Evolutionary conservation across 225 moss, liverwort and hornwort species (phyloP), one percentile per base, ranked within the genome.

Genomic region (Bryum argenteum): DNA sequence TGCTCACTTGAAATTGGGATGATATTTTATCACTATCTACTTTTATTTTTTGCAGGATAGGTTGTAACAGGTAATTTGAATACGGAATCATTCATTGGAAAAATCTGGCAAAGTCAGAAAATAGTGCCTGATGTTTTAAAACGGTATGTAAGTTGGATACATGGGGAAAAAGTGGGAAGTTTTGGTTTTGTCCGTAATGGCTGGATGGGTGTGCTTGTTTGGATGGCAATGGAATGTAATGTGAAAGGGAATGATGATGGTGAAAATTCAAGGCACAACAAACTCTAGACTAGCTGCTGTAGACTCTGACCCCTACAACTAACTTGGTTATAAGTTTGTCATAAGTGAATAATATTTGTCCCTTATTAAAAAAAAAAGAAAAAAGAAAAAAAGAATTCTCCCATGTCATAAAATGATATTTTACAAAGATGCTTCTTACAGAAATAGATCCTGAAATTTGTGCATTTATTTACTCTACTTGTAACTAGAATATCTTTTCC

Each of bases 221-320:
- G 61, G 61, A 40, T 23, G 2, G 44, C 9, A 13, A 58, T 13
- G 58, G 42, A 22, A 43, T 58, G 9, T 57, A 43, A 0, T 13
- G 18, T 2, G 37, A 11, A n/a, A n/a, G 39, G 10, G 55, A 33
- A 33, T 43, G 71, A 61, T 61, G 61, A 71, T 52, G 61, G 3
- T 0, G 0, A n/a, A 6, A 71, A 61, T 71, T 61, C 39, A 61
- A 61, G n/a, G 5, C 61, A 10, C 39, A 71, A 61, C 52, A 50
- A 61, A 71, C 8, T 33, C 5, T 61, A n/a, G n/a, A n/a, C n/a
- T n/a, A n/a, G n/a, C 51, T 15, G 10, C 1, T 4, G 51, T 0
- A 22, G 39, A 61, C n/a, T 24, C 61, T 52, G 71, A 71, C 61
- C 12, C 9, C 11, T 1, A 2, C 8, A 28, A 71, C 23, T 71